A percentile compares a stretch with the other conserved stretches of the same genome.
Evolutionary conservation across 78 protist species (phyloP).

Genomic region (Speleostelium caveatum): DNA sequence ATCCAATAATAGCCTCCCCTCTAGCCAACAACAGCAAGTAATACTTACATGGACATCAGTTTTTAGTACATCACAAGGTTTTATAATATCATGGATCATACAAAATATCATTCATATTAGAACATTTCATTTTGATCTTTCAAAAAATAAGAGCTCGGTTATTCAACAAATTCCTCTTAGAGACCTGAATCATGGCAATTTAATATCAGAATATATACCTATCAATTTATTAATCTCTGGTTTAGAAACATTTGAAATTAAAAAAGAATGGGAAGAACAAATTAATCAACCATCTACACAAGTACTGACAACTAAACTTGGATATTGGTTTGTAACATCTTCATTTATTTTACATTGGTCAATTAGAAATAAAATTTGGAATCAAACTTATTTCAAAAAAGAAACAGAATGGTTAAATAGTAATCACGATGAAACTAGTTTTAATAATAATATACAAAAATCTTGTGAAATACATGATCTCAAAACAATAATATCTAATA

Average conservation of each 20-base stretch:
- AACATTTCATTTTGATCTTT: slow-evolving; percentile 6
- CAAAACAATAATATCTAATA: background rate
- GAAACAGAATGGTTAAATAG: too few species aligned
- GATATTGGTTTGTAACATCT: slow-evolving; percentile 49
- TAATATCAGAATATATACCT: slow-evolving; percentile 17
- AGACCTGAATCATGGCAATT: background rate
- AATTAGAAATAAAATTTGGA: slow-evolving; percentile 24
- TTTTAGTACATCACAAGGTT: slow-evolving; percentile 31
- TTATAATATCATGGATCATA: slow-evolving; percentile 2
- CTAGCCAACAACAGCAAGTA: background rate
- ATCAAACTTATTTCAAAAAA: slow-evolving; percentile 26
- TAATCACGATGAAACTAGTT: background rate
- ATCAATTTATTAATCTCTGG: background rate
- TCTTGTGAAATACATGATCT: slow-evolving; percentile 31
- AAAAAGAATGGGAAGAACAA: slow-evolving; percentile 30
- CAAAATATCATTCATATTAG: background rate
- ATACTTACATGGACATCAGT: background rate
- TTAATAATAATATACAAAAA: background rate
- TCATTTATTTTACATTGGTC: slow-evolving; percentile 32
- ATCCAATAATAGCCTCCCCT: background rate
- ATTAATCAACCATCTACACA: background rate
- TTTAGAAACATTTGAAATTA: slow-evolving; percentile 22
- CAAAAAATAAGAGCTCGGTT: background rate
- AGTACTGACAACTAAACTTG: slow-evolving; percentile 26
- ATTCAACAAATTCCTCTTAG: slow-evolving; percentile 9